These are phyloP conservation scores for Pachysandra terminalis DNA, from an alignment of 164 flowering plant genomes.

Conservation along the genomic window DNA sequence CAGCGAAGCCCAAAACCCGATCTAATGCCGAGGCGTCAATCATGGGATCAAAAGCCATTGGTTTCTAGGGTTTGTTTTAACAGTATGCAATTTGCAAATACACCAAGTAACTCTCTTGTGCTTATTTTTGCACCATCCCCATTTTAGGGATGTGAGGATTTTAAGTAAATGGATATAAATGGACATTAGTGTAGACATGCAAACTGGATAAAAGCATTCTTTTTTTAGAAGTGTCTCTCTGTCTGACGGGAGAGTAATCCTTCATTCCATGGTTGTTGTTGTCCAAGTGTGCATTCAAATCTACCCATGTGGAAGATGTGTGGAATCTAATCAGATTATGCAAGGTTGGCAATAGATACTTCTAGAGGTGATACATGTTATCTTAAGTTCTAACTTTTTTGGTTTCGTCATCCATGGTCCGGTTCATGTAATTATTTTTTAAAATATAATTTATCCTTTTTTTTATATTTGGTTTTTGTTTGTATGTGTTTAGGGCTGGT, in stretches of 20 bases:
- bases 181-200: conserved; percentile 1
- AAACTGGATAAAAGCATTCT: neutral
- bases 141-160: neutral
- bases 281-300: conserved; percentile 2
- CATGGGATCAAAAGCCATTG: too few species aligned
- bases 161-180: conserved; percentile 6
- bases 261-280: conserved; percentile 7
- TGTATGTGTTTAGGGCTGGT: neutral
- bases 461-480: neutral
- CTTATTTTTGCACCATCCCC: neutral
- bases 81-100: neutral
- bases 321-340: conserved; percentile 4
- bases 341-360: neutral
- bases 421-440: neutral
- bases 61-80: too few species aligned
- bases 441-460: neutral
- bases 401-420: neutral
- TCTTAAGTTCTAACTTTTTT: conserved; percentile 1
- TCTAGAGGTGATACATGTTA: neutral
- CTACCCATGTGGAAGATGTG: conserved; percentile 9
- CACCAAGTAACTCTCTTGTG: too few species aligned
- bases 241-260: conserved; percentile 1
- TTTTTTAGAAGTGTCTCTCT: conserved; percentile 6
- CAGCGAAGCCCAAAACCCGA: too few species aligned
- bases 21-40: too few species aligned